Evolutionary conservation across 2,329 filamentous ascomycete species (phyloP).

Genomic region (Phyllosticta citribraziliensis): DNA sequence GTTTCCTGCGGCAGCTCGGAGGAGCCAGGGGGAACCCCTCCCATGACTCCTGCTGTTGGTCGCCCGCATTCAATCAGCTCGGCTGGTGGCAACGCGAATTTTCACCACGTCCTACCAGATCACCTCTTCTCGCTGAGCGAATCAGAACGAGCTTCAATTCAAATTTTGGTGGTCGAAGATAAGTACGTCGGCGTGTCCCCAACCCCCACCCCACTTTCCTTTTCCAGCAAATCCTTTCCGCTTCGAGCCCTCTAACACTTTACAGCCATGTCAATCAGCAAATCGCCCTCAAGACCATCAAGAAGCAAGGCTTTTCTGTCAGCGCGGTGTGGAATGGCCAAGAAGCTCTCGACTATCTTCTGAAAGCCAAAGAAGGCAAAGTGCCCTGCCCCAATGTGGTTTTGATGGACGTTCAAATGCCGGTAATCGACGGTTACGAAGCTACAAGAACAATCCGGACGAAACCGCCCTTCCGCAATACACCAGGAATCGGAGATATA

Average conservation of each 20-base stretch:
- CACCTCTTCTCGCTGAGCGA: constrained; percentile 39
- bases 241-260: background rate
- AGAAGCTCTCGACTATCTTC: constrained; percentile 65
- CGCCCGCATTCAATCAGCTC: constrained; percentile 2
- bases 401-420: constrained; percentile 63
- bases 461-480: constrained; percentile 52
- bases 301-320: constrained; percentile 62
- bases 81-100: background rate
- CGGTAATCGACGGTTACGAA: constrained; percentile 65
- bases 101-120: constrained; percentile 19
- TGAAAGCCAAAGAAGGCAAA: constrained; percentile 39
- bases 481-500: constrained; percentile 47
- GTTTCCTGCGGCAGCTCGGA: constrained; percentile 61
- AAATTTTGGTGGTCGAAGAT: constrained; percentile 69
- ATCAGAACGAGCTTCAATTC: constrained; percentile 49
- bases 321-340: constrained; percentile 67
- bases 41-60: constrained; percentile 20
- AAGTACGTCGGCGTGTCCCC: constrained; percentile 45
- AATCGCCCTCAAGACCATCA: constrained; percentile 66
- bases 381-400: constrained; percentile 61
- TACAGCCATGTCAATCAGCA: constrained; percentile 55
- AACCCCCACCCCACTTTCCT: too few species aligned
- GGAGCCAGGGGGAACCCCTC: constrained; percentile 37
- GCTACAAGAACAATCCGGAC: constrained; percentile 65
- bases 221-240: background rate